Evolutionary conservation across 176 grass and related monocot species (phyloP).

Genomic region (Otatea glauca): DNA sequence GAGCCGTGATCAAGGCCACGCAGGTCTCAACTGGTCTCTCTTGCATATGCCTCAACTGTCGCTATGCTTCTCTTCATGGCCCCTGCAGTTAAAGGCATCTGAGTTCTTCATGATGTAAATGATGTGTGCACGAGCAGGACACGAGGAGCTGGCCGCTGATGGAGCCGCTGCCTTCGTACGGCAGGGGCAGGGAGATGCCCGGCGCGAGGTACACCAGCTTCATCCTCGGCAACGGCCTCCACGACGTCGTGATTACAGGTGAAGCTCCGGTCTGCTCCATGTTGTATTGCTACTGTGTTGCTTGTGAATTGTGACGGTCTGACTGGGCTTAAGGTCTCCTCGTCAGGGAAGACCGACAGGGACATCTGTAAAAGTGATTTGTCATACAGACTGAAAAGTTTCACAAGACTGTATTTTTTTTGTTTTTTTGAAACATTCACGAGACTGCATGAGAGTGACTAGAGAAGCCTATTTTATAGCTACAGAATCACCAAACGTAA

Average conservation of each 20-base stretch:
- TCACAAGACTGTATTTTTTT: too few species aligned
- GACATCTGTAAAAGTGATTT: background rate
- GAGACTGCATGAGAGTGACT: background rate
- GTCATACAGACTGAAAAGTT: background rate
- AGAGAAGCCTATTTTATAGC: background rate
- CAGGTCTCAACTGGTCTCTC: slow-evolving; percentile 1
- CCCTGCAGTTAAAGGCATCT: background rate
- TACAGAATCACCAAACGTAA: background rate
- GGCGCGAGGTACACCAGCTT: slow-evolving; percentile 69
- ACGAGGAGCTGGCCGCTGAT: slow-evolving; percentile 71
- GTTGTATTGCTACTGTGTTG: background rate
- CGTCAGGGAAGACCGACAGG: background rate
- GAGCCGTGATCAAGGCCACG: slow-evolving; percentile 71
- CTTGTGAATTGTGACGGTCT: background rate
- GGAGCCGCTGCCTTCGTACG: slow-evolving; percentile 87
- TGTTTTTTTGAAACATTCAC: background rate
- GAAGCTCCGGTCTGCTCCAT: background rate
- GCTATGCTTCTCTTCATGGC: background rate
- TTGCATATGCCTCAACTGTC: background rate
- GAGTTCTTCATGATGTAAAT: background rate
- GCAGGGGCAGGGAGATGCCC: slow-evolving; percentile 75
- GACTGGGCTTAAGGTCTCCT: background rate
- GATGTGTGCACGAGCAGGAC: slow-evolving; percentile 48
- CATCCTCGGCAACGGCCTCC: slow-evolving; percentile 77
- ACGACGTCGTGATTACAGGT: slow-evolving; percentile 89